phyloP scores from a whole-genome alignment of 305 asterid species.

The Rubia occidens region DNA sequence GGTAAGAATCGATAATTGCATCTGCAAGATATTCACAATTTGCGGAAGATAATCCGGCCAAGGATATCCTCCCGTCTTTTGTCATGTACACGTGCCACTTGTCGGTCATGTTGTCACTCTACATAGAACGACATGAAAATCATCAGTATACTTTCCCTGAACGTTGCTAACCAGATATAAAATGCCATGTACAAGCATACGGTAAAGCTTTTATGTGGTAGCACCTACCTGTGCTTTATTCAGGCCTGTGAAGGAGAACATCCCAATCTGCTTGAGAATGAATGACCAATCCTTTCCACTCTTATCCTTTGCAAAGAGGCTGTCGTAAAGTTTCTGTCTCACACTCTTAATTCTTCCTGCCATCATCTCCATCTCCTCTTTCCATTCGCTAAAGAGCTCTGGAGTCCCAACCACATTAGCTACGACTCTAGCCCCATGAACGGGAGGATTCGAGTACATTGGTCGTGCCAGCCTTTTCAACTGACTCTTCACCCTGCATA shows the following conservation, averaged over 20 bases:
- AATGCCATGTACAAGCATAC: not conserved
- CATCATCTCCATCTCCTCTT: conserved; percentile 87
- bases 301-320: conserved; percentile 53
- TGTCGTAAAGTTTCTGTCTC: conserved; percentile 60
- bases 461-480: conserved; percentile 90
- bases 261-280: conserved; percentile 82
- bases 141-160: conserved; percentile 15
- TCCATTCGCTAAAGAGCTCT: conserved; percentile 80
- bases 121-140: conserved; percentile 18
- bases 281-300: conserved; percentile 95
- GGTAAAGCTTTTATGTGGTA: not conserved
- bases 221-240: conserved; percentile 68
- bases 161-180: not conserved
- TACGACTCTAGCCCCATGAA: conserved; percentile 91
- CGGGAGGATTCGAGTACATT: conserved; percentile 95
- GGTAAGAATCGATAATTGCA: conserved; percentile 86
- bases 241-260: conserved; percentile 95
- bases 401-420: conserved; percentile 81
- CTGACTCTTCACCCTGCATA: conserved; percentile 71
- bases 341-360: conserved; percentile 93
- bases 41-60: conserved; percentile 90
- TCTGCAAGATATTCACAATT: conserved; percentile 97
- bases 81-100: conserved; percentile 99
- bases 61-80: conserved; percentile 91
- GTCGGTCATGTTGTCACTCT: conserved; percentile 87